Conservation (phyloP, 257 asterid species). For the Fraxinus pennsylvanica region DNA sequence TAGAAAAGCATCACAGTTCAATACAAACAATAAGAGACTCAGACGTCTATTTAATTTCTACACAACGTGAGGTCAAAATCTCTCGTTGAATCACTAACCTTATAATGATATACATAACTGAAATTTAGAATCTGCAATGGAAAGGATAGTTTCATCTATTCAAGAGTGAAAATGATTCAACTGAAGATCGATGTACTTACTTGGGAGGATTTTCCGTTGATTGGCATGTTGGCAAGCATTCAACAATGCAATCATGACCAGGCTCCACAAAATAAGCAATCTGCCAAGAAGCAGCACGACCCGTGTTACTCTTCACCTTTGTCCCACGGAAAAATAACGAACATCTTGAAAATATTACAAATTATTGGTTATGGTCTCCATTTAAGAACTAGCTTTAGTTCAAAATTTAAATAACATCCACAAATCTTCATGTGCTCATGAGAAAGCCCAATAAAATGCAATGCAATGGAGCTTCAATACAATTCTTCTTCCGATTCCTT, state of each 20-base stretch:
- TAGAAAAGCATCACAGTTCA: constrained; percentile 28
- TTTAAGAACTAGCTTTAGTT: neutral
- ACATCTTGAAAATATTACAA: neutral
- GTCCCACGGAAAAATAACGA: neutral
- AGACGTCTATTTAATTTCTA: neutral
- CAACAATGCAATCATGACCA: constrained; percentile 71
- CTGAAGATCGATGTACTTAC: constrained; percentile 40
- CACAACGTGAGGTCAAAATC: neutral
- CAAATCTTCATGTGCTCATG: neutral
- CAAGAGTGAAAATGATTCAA: neutral
- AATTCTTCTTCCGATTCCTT: neutral
- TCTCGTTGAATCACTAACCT: neutral
- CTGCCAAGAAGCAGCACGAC: constrained; percentile 40
- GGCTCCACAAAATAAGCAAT: constrained; percentile 76
- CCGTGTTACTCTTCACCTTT: neutral
- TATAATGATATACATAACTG: neutral
- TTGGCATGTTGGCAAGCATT: constrained; percentile 83
- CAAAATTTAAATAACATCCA: neutral
- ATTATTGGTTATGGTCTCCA: neutral
- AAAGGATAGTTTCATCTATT: constrained; percentile 7
- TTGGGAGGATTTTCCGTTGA: constrained; percentile 75
- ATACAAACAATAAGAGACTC: neutral
- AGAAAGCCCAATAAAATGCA: neutral
- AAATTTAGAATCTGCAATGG: neutral
- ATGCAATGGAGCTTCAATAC: neutral